Evolutionary conservation across 306 rosid genomes (phyloP), one percentile per base, ranked within the genome.

Genomic region (Parietaria judaica): DNA sequence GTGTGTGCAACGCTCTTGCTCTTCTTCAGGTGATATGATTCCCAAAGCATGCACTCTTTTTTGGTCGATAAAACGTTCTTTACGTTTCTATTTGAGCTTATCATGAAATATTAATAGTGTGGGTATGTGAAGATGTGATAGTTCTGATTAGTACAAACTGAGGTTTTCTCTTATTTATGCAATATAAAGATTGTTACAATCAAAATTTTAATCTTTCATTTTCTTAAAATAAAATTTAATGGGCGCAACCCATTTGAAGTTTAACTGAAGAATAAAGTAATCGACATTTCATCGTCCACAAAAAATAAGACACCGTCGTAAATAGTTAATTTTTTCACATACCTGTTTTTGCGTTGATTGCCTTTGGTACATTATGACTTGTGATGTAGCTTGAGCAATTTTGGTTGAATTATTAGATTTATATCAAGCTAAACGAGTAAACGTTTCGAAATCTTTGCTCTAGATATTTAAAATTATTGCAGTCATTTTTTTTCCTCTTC

Each of bases 1-100:
- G 96, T 67, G 92, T 83, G 52, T 91, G 98, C 82, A 91, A 91
- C 79, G 89, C 92, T 49, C 96, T 91, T 73, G 92, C 95, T 7
- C 86, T 91, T 73, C 95, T 91, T 68, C 95, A 91, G 96, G 98
- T 88, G 43, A 66, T 63, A 6, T 78, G 66, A 17, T 56, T 61
- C 58, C 57, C 46, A 31, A n/a, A 52, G 31, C 38, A 17, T 14
- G 2, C 45, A 41, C 3, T 41, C 6, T 41, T 5, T 41, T 41
- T 41, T 41, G 1, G 45, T 41, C 9, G 9, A 41, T 8, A 41
- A 41, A 41, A 41, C 9, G 9, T 41, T 41, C 45, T 41, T 5
- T 5, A 41, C 34, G 11, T n/a, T 61, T 61, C 9, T 45, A 5
- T 36, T n/a, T 56, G 6, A 6, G 23, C 34, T 8, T 13, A 58